phyloP scores from a whole-genome alignment of 164 flowering plant genomes.

The Berberis vulgaris region DNA sequence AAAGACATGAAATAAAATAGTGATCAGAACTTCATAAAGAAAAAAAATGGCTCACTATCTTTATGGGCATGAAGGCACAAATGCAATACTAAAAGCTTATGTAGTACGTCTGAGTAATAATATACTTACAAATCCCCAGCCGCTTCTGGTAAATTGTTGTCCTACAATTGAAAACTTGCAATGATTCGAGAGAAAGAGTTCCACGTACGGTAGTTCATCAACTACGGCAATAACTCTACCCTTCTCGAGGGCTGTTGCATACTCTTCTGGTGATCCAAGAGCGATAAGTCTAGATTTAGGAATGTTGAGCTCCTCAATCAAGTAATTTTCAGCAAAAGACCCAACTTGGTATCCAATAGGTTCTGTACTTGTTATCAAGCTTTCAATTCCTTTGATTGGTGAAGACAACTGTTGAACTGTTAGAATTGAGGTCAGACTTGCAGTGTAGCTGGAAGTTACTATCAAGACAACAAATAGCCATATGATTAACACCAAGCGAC shows the following conservation, averaged over 20 bases:
- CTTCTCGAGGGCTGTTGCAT: slow-evolving; percentile 28
- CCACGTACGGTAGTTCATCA: slow-evolving; percentile 48
- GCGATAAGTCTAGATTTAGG: slow-evolving; percentile 34
- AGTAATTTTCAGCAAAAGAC: slow-evolving; percentile 42
- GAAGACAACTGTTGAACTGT: slow-evolving; percentile 38
- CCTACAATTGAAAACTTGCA: slow-evolving; percentile 43
- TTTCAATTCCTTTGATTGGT: slow-evolving; percentile 42
- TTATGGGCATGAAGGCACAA: no score
- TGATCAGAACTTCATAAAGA: neutral
- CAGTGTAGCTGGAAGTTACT: slow-evolving; percentile 35
- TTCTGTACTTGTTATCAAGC: slow-evolving; percentile 25
- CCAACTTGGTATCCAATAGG: slow-evolving; percentile 50
- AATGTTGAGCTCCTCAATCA: slow-evolving; percentile 35
- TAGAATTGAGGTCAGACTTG: slow-evolving; percentile 38
- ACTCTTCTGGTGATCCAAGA: slow-evolving; percentile 40
- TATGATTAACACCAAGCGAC: slow-evolving; percentile 26
- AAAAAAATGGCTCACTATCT: no score
- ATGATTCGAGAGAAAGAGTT: slow-evolving; percentile 38
- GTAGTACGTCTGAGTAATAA: neutral
- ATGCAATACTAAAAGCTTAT: no score
- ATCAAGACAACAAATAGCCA: slow-evolving; percentile 37
- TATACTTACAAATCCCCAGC: slow-evolving; percentile 68
- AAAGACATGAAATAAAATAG: neutral
- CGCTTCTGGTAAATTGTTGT: slow-evolving; percentile 41
- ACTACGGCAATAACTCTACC: slow-evolving; percentile 52